phyloP scores from a whole-genome alignment of 140 eudicot genomes.

The Anethum foeniculum region DNA sequence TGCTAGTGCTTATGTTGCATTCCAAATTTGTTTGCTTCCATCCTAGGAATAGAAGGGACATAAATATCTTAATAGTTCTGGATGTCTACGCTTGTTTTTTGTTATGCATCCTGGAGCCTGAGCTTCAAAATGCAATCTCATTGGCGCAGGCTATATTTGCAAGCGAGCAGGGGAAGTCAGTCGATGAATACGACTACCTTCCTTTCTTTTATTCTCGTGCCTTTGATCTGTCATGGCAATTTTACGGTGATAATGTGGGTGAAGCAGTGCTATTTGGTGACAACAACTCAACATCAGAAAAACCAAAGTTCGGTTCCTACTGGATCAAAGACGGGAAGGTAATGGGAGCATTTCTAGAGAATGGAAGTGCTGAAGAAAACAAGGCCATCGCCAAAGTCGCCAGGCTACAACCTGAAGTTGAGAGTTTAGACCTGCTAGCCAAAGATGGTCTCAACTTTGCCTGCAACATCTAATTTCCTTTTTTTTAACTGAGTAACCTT shows the following conservation, averaged over 20 bases:
- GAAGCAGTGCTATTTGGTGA: constrained; percentile 77
- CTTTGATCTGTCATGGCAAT: constrained; percentile 96
- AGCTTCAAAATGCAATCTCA: not conserved
- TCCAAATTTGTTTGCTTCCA: too few relatives aligned
- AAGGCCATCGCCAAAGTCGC: constrained; percentile 92
- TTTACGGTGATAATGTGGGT: constrained; percentile 93
- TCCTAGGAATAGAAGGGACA: too few relatives aligned
- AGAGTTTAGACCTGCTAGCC: constrained; percentile 62
- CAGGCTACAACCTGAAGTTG: constrained; percentile 61
- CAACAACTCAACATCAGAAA: constrained; percentile 49
- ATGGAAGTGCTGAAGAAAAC: constrained; percentile 94
- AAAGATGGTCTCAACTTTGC: constrained; percentile 83
- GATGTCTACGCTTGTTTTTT: not conserved
- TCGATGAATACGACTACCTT: constrained; percentile 81
- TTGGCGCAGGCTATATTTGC: constrained; percentile 71
- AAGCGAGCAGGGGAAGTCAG: constrained; percentile 56
- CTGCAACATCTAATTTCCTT: constrained; percentile 38
- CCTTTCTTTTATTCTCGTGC: constrained; percentile 97
- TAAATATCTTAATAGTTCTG: too few relatives aligned
- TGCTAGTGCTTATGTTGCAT: too few relatives aligned
- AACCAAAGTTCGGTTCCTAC: constrained; percentile 84
- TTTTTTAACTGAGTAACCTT: too few relatives aligned
- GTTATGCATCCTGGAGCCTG: not conserved
- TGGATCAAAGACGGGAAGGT: constrained; percentile 96
- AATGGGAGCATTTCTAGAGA: constrained; percentile 83